These are phyloP conservation scores for Podaxis carcinomalis DNA, from an alignment of 768 basidiomycete genomes.

Conservation along the genomic window DNA sequence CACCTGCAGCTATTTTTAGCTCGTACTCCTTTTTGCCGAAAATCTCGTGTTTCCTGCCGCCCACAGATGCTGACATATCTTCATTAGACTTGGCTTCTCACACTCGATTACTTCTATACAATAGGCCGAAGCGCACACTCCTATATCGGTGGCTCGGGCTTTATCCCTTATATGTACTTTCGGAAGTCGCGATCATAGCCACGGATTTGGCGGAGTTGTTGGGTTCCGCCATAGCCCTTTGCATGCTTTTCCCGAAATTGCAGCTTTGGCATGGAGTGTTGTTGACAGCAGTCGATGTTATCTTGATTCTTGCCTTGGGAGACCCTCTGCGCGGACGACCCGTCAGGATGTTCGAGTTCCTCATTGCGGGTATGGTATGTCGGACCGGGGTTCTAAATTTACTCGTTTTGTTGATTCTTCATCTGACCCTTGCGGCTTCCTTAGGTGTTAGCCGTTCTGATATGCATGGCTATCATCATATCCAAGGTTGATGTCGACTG, in stretches of 20 bases:
- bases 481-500: slow-evolving; percentile 67
- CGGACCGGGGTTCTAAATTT: not conserved
- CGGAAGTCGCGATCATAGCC: slow-evolving; percentile 71
- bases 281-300: slow-evolving; percentile 63
- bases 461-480: slow-evolving; percentile 77
- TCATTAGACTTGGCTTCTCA: slow-evolving; percentile 47
- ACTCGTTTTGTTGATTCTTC: not conserved
- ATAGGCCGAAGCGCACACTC: slow-evolving; percentile 54
- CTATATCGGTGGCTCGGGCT: slow-evolving; percentile 55
- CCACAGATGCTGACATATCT: slow-evolving; percentile 11
- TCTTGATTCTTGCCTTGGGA: slow-evolving; percentile 65
- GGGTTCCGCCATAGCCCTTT: slow-evolving; percentile 77
- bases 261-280: slow-evolving; percentile 70
- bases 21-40: not conserved
- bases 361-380: slow-evolving; percentile 60
- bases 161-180: slow-evolving; percentile 60
- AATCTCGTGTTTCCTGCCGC: not conserved
- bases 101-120: slow-evolving; percentile 60
- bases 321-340: slow-evolving; percentile 68
- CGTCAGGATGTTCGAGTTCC: slow-evolving; percentile 61
- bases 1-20: not conserved
- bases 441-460: slow-evolving; percentile 66
- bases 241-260: slow-evolving; percentile 65
- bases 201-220: slow-evolving; percentile 82
- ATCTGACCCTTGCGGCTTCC: not conserved